Base-by-base conservation (phyloP, 1,284 basidiomycete species). In the Athelia psychrophila region DNA sequence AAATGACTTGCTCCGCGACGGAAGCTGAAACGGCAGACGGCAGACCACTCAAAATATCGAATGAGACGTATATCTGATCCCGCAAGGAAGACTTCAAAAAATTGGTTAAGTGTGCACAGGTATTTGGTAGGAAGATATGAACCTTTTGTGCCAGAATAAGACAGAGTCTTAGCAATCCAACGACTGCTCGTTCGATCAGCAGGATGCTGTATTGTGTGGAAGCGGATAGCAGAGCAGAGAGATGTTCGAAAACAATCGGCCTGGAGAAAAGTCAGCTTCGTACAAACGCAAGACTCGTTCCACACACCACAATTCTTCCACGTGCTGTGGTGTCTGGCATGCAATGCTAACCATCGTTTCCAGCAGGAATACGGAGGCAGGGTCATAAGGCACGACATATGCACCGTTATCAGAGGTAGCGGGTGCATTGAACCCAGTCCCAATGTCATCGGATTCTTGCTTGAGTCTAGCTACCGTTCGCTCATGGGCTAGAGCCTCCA, bases 121-220 rank as follows among this genome's bases (percentile, higher is more conserved):
- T 59, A 61, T 56, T 48, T 47, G 30, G 51, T 40, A 16, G 50
- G 12, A 49, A 47, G 24, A 44, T 18, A 35, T 79, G 60, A 59
- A 90, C 93, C 70, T 85, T 83, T 50, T 85, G 82, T 6, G 91
- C 88, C 6, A 95, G 77, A 46, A 94, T 84, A 51, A 86, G 72
- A 59, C 91, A 92, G 23, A 97, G 72, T 27, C 90, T 81, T 49
- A 97, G 71, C 20, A 98, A 75, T 22, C 88, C 89, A n/a, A 95
- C 93, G 1, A 98, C 91, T 1, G 95, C 95, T n/a, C 97, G 83
- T 67, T 99, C 97, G 38, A 98, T 91, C 45, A 98, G 81, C 47
- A 98, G 76, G 16, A 93, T 83, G 62, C 93, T 95, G 65, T 95
- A 95, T 52, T 88, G 85, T 22, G 80, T 78, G 0, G 96, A 83